Conservation (phyloP, 2,329 filamentous ascomycete species). For the Chaetomiaceae sp. region DNA sequence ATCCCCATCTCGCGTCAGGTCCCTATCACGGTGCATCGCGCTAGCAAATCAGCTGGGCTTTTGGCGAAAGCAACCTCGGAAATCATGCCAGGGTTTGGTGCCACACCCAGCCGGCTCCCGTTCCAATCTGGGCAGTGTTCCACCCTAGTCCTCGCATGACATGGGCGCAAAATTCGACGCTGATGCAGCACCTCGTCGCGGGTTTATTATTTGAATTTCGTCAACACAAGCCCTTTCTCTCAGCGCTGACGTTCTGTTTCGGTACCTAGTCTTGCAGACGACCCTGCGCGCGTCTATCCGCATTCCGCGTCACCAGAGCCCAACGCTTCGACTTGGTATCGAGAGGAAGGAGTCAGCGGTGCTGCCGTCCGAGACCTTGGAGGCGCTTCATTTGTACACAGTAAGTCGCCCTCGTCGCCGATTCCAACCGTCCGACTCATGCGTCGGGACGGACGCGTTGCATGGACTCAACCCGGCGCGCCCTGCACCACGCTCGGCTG, state of each 20-base stretch:
- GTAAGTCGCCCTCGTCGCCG: conserved; percentile 3
- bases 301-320: background rate
- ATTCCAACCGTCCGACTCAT: background rate
- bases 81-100: conserved; percentile 24
- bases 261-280: background rate
- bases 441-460: conserved; percentile 2
- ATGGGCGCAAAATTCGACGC: conserved; percentile 28
- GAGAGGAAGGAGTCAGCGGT: background rate
- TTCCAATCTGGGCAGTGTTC: conserved; percentile 40
- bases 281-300: background rate
- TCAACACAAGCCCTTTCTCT: background rate
- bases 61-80: conserved; percentile 20
- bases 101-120: conserved; percentile 29
- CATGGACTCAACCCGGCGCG: conserved; percentile 1
- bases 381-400: background rate
- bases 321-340: background rate
- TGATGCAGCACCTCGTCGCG: conserved; percentile 19
- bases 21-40: conserved; percentile 12
- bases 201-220: conserved; percentile 20
- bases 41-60: conserved; percentile 18
- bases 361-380: background rate
- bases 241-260: conserved; percentile 2
- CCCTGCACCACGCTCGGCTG: background rate
- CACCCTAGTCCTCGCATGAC: conserved; percentile 37
- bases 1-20: background rate